A percentile compares a stretch with the other conserved stretches of the same genome.
Evolutionary conservation across 306 rosid species (phyloP).

Genomic region (Hippophae gyantsensis): DNA sequence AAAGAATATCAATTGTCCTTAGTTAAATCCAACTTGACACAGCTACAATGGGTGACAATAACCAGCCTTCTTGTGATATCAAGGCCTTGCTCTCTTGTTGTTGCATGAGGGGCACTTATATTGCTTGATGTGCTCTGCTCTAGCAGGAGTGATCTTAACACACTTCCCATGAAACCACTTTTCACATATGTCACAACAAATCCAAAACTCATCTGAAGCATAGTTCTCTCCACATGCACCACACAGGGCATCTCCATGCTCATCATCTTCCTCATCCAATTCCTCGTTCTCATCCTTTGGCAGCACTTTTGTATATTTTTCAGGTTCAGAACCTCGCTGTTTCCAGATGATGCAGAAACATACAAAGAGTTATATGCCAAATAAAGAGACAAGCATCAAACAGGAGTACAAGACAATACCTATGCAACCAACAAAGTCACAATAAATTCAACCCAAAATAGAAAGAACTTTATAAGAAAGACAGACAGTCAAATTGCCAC

Average conservation of each 20-base stretch:
- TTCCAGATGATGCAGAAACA: conserved; percentile 8
- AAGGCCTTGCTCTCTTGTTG: conserved; percentile 53
- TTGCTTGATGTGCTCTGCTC: conserved; percentile 59
- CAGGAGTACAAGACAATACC: background rate
- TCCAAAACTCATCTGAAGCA: conserved; percentile 55
- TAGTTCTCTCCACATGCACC: conserved; percentile 50
- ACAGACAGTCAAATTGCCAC: no score
- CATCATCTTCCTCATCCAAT: conserved; percentile 36
- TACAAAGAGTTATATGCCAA: background rate
- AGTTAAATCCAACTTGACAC: conserved; percentile 30
- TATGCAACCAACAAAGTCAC: no score
- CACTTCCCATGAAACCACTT: conserved; percentile 64
- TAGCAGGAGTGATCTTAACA: conserved; percentile 56
- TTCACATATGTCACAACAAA: conserved; percentile 51
- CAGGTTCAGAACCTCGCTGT: conserved; percentile 38
- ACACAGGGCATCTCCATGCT: conserved; percentile 50
- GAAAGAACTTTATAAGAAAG: no score
- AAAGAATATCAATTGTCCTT: conserved; percentile 29
- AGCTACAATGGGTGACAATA: conserved; percentile 23
- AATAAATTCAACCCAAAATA: no score
- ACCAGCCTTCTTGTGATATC: conserved; percentile 25
- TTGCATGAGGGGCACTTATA: conserved; percentile 68
- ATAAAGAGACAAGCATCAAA: background rate
- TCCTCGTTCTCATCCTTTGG: conserved; percentile 44
- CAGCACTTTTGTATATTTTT: conserved; percentile 24